Evolutionary conservation across 345 rosid genomes (phyloP).

Genomic region (Salix suchowensis): DNA sequence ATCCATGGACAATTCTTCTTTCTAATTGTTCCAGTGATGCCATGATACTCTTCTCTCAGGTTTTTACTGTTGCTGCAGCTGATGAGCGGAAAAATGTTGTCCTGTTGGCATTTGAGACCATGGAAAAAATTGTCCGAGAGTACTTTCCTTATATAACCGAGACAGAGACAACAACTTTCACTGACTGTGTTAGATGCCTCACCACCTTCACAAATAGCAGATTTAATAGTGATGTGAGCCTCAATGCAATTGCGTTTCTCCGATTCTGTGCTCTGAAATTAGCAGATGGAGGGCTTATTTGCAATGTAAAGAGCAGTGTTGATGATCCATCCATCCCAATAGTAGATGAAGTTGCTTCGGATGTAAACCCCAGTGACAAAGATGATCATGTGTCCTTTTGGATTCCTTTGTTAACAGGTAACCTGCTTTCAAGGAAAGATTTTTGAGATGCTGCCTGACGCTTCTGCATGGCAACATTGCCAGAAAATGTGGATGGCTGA

Average conservation of each 20-base stretch:
- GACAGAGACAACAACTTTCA: slow-evolving; percentile 89
- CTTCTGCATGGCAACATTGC: neutral
- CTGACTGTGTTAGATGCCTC: slow-evolving; percentile 92
- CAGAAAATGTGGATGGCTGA: neutral
- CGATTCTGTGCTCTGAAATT: slow-evolving; percentile 93
- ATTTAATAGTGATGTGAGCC: slow-evolving; percentile 85
- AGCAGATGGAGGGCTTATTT: slow-evolving; percentile 81
- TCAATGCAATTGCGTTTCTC: slow-evolving; percentile 93
- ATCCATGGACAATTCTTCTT: neutral
- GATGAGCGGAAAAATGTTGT: slow-evolving; percentile 84
- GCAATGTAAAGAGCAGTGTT: slow-evolving; percentile 48
- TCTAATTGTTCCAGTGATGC: neutral
- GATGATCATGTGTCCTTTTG: slow-evolving; percentile 87
- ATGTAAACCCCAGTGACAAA: slow-evolving; percentile 34
- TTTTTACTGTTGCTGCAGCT: slow-evolving; percentile 83
- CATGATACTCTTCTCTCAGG: slow-evolving; percentile 37
- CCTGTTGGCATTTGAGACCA: slow-evolving; percentile 81
- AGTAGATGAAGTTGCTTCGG: slow-evolving; percentile 32
- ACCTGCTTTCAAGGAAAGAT: slow-evolving; percentile 9
- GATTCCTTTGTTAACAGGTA: slow-evolving; percentile 95
- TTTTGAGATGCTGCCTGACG: neutral
- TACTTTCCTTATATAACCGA: slow-evolving; percentile 87
- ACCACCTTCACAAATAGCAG: slow-evolving; percentile 81
- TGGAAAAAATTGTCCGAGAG: slow-evolving; percentile 92
- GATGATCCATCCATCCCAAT: slow-evolving; percentile 29